Evolutionary conservation across 805 yeast species (phyloP), one percentile per base, ranked within the genome.

Genomic region (Metschnikowia sp.): DNA sequence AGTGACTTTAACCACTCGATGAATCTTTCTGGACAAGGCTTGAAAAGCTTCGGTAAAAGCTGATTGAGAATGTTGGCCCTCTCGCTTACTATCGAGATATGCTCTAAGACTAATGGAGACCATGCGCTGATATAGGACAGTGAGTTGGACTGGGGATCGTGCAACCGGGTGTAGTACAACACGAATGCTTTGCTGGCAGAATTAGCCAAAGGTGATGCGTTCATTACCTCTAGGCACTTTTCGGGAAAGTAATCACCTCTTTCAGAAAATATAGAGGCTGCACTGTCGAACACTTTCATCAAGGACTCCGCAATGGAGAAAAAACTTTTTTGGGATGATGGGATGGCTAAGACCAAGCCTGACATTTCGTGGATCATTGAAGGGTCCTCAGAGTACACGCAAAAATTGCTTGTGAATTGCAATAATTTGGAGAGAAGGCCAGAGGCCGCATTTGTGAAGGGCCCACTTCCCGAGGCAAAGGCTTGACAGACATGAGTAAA

Each of bases 391-490:
- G 60, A 53, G 13, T 31, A 26, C 4, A 29, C 29, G 8, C 32
- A 19, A 8, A 39, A 32, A 26, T 39, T 35, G 38, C 48, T 51
- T 32, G 67, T 66, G 36, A 81, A 68, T 2, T 56, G 51, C 10
- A 84, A 61, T 42, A 84, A 58, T 54, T 84, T 88, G 2, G 62
- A 45, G 40, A 88, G 76, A 39, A 89, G 58, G 31, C 81, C 86
- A 45, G 73, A 77, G 44, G 88, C 62, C 0, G 95, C 83, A 58
- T 85, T 87, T 6, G 84, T 81, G 28, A 87, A 62, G 0, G 95
- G 83, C 2, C 86, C 81, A 4, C 85, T 83, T 1, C 87, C 77
- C 42, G 83, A 87, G 44, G 79, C 81, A 82, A 90, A 83, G 60
- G 78, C 82, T 53, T 83, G 90, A 34, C 84, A 65, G 11, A 85